phyloP scores from a whole-genome alignment of 2,329 filamentous ascomycete species.

The Colletotrichum liaoningense region DNA sequence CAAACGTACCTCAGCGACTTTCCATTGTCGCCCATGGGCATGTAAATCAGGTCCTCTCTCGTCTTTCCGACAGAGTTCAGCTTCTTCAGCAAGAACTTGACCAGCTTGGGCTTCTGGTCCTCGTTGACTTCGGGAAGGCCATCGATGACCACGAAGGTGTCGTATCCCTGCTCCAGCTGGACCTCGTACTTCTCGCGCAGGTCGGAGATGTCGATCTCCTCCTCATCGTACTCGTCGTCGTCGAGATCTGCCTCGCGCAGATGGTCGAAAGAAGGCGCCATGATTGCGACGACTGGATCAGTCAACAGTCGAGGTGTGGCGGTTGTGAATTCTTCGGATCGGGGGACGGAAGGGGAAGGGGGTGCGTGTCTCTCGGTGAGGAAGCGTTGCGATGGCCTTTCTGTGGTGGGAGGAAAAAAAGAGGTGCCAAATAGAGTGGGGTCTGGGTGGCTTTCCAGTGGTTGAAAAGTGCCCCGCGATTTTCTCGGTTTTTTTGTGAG shows the following conservation, averaged over 20 bases:
- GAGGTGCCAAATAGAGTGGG: constrained; percentile 34
- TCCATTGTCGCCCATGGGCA: constrained; percentile 91
- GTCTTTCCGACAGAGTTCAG: constrained; percentile 87
- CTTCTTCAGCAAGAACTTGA: constrained; percentile 97
- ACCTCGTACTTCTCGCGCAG: constrained; percentile 95
- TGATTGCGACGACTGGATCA: constrained; percentile 62
- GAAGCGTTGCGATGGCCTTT: constrained; percentile 27
- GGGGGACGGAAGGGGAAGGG: constrained; percentile 4
- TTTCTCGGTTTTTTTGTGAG: constrained; percentile 28
- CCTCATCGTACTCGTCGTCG: constrained; percentile 87
- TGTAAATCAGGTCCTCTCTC: constrained; percentile 88
- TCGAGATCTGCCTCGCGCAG: constrained; percentile 91
- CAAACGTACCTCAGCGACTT: constrained; percentile 82
- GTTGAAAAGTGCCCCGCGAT: constrained; percentile 35
- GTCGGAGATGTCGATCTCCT: constrained; percentile 95
- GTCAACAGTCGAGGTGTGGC: constrained; percentile 20
- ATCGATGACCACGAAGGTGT: constrained; percentile 96
- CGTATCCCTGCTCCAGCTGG: constrained; percentile 93
- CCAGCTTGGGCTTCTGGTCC: constrained; percentile 91
- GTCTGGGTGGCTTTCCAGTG: constrained; percentile 20
- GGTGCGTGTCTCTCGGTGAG: constrained; percentile 32
- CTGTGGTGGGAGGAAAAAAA: constrained; percentile 36
- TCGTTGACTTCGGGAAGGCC: constrained; percentile 90
- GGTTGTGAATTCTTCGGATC: constrained; percentile 7
- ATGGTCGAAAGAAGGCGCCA: constrained; percentile 95